Evolutionary conservation across 2,329 filamentous ascomycete species (phyloP).

Genomic region (Diaporthe citriasiana): DNA sequence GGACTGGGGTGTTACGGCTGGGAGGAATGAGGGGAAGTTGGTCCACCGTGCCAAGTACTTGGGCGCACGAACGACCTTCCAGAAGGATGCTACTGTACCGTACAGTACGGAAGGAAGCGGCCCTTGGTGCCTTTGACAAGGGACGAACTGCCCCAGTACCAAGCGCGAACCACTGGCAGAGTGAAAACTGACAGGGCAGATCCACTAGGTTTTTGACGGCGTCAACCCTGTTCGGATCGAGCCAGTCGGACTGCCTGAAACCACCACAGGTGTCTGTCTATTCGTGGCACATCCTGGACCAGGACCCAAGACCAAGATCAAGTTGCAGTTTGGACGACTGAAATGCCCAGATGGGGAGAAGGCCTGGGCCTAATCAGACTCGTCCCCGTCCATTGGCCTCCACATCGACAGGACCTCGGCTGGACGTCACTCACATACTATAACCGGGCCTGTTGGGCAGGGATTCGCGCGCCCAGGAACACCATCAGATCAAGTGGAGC

Average conservation of each 20-base stretch:
- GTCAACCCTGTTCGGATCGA: conserved; percentile 4
- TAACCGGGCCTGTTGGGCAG: neutral
- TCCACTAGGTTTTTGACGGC: conserved; percentile 9
- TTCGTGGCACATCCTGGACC: conserved; percentile 9
- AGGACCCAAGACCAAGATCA: neutral
- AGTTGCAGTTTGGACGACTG: conserved; percentile 1
- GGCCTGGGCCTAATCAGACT: neutral
- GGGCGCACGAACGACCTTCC: conserved; percentile 10
- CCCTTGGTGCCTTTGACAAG: neutral
- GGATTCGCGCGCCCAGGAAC: conserved; percentile 7
- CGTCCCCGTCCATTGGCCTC: neutral
- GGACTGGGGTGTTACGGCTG: neutral
- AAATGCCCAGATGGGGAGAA: neutral
- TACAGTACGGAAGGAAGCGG: conserved; percentile 2
- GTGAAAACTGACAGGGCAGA: conserved; percentile 2
- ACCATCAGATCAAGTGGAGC: conserved; percentile 24
- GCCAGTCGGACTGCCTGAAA: conserved; percentile 22
- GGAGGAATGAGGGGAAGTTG: neutral
- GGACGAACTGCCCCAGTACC: conserved; percentile 6
- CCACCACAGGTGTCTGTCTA: neutral
- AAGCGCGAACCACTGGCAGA: conserved; percentile 17
- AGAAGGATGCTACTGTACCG: conserved; percentile 28
- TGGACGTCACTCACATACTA: neutral
- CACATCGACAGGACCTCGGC: conserved; percentile 4
- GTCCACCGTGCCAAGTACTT: neutral